Evolutionary conservation across 106 monocot genomes (phyloP).

Genomic region (Dendrobium officinale): DNA sequence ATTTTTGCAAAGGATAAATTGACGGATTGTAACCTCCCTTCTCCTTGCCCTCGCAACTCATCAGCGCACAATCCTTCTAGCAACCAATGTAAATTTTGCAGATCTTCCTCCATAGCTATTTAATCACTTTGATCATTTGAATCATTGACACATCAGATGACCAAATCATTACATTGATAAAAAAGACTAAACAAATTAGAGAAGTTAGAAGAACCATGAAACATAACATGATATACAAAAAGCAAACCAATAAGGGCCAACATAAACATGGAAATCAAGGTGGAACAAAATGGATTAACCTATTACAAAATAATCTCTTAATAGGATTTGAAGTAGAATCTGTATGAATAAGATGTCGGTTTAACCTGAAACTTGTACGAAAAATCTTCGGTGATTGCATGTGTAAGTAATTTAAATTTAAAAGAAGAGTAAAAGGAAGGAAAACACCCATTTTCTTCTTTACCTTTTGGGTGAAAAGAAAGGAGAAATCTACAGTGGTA

Average conservation of each 20-base stretch:
- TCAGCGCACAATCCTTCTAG: not conserved
- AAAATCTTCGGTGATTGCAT: not conserved
- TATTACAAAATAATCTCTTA: not conserved
- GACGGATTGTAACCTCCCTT: not conserved
- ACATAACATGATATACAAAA: not conserved
- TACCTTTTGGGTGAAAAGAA: not conserved
- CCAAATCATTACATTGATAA: not conserved
- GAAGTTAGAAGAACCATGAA: not conserved
- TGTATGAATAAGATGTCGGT: not conserved
- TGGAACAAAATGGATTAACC: not conserved
- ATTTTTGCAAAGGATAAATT: not conserved
- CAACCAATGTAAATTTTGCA: constrained; percentile 1
- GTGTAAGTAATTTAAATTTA: not conserved
- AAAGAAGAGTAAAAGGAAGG: not conserved
- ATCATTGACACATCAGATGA: not conserved
- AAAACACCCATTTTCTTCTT: not conserved
- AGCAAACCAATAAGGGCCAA: not conserved
- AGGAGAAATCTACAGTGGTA: not conserved
- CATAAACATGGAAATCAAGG: not conserved
- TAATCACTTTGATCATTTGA: not conserved
- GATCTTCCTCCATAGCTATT: constrained; percentile 5
- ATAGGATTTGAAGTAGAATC: not conserved
- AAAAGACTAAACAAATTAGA: not conserved
- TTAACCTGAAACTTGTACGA: not conserved
- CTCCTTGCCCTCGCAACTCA: not conserved